A percentile compares a stretch with the other conserved stretches of the same genome.
phyloP scores from a whole-genome alignment of 768 basidiomycete species.

The Trametes meyenii region DNA sequence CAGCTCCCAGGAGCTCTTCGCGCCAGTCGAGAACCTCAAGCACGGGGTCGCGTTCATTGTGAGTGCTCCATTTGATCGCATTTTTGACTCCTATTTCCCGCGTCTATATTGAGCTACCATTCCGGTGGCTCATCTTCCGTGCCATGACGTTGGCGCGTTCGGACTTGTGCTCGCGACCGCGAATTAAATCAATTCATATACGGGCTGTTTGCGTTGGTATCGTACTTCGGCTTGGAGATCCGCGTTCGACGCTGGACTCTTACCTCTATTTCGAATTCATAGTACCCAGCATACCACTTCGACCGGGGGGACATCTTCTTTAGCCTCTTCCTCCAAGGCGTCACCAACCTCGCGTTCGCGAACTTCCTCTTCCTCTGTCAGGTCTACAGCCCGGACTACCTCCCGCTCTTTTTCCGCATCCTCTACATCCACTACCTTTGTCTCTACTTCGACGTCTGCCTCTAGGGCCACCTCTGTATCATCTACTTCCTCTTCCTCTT shows the following conservation, averaged over 20 bases:
- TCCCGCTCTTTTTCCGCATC: background rate
- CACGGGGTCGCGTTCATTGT: constrained; percentile 3
- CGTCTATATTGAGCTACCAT: background rate
- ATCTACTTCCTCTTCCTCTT: constrained; percentile 6
- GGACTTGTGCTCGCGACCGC: background rate
- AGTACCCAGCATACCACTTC: background rate
- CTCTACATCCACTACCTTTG: background rate
- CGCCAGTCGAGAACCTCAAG: background rate
- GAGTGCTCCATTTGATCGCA: constrained; percentile 6
- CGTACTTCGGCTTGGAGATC: background rate
- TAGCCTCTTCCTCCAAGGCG: background rate
- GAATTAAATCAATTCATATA: background rate
- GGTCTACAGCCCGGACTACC: background rate
- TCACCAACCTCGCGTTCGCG: background rate
- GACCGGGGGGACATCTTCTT: background rate
- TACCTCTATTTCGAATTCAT: background rate
- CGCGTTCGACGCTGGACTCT: constrained; percentile 14
- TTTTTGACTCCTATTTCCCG: background rate
- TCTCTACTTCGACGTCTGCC: background rate
- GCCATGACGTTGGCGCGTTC: background rate
- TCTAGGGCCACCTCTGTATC: background rate
- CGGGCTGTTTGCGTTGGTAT: background rate
- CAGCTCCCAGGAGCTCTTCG: background rate
- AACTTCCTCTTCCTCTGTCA: background rate
- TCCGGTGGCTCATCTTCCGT: background rate